A percentile compares a stretch with the other conserved stretches of the same genome.
These are phyloP conservation scores for Catunica adiposa DNA, from an alignment of 2,329 filamentous ascomycete species.

Conservation along the genomic window DNA sequence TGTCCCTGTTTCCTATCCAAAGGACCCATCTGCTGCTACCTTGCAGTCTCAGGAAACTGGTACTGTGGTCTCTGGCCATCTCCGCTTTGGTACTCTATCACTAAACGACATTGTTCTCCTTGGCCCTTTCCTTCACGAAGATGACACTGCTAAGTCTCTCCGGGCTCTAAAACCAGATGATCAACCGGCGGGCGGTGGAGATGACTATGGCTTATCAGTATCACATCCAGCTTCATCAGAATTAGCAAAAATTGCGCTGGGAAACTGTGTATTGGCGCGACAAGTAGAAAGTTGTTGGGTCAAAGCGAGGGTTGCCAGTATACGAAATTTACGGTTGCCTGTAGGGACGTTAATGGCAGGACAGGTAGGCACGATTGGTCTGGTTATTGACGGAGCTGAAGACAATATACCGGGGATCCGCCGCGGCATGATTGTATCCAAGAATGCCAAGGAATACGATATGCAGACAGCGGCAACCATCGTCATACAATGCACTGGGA, in stretches of 20 bases:
- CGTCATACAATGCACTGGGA: conserved; percentile 52
- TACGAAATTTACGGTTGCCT: conserved; percentile 73
- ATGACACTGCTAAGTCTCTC: conserved; percentile 16
- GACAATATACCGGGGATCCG: conserved; percentile 30
- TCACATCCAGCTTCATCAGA: conserved; percentile 38
- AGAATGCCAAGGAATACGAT: conserved; percentile 40
- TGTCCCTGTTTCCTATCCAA: conserved; percentile 43
- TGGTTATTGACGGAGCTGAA: conserved; percentile 40
- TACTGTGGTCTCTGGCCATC: conserved; percentile 67
- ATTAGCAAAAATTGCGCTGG: conserved; percentile 34
- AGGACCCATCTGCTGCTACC: conserved; percentile 16
- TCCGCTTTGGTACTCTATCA: conserved; percentile 61
- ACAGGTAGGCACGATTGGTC: conserved; percentile 78
- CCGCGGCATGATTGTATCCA: conserved; percentile 72
- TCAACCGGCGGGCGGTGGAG: conserved; percentile 26
- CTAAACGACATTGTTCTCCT: conserved; percentile 64
- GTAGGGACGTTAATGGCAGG: conserved; percentile 59
- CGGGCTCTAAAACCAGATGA: conserved; percentile 25
- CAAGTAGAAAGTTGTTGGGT: conserved; percentile 56
- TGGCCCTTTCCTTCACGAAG: conserved; percentile 56
- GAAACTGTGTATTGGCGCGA: conserved; percentile 35
- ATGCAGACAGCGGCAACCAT: conserved; percentile 52
- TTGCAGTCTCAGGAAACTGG: conserved; percentile 28
- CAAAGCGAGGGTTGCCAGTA: conserved; percentile 62
- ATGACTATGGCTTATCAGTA: conserved; percentile 24